Evolutionary conservation across 352 stramenopile genomes (phyloP).

Genomic region (Globisporangium parvum): DNA sequence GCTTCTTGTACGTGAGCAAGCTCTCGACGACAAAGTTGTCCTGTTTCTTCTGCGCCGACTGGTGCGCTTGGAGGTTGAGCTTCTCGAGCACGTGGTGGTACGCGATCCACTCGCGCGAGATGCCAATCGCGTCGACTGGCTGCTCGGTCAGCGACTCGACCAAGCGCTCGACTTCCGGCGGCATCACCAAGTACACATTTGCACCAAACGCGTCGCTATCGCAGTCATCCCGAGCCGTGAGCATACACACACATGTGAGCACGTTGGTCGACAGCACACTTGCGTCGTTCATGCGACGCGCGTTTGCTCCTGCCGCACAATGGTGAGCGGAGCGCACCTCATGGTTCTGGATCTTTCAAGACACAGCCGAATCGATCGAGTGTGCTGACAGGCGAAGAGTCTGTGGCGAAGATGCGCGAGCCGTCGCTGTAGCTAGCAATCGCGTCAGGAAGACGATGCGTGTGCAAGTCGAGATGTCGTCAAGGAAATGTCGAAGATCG

Average conservation of each 20-base stretch:
- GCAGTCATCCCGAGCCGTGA: neutral
- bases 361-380: neutral
- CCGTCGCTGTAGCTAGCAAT: neutral
- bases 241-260: neutral
- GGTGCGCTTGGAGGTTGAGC: constrained; percentile 91
- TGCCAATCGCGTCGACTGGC: constrained; percentile 53
- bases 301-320: neutral
- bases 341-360: neutral
- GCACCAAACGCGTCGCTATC: constrained; percentile 7
- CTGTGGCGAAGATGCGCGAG: too few relatives aligned
- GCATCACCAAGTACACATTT: constrained; percentile 57
- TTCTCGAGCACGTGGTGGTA: constrained; percentile 89
- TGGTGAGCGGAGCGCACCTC: neutral
- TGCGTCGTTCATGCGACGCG: neutral
- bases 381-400: too few relatives aligned
- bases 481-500: too few relatives aligned
- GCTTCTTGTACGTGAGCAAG: constrained; percentile 90
- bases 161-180: constrained; percentile 76
- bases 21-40: constrained; percentile 94
- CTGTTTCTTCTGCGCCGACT: constrained; percentile 83
- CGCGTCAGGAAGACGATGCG: too few relatives aligned
- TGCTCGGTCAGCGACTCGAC: constrained; percentile 71
- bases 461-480: too few relatives aligned
- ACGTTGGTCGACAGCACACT: neutral
- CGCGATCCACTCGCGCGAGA: constrained; percentile 65